These are phyloP conservation scores for Beta lomatogona DNA, from an alignment of 179 eudicot species.

Conservation along the genomic window DNA sequence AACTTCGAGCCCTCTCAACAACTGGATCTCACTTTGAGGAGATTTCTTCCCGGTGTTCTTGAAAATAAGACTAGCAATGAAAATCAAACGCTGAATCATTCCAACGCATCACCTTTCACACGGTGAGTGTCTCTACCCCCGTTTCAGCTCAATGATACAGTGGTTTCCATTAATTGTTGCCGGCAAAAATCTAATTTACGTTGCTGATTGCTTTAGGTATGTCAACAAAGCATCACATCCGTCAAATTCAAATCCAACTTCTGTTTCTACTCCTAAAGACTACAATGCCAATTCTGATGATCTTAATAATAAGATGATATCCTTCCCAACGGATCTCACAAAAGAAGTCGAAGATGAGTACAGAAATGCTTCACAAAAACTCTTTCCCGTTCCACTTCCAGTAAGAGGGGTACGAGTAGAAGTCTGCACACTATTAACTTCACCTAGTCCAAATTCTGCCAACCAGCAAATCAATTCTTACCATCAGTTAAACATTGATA, in stretches of 20 bases:
- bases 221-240: conserved; percentile 45
- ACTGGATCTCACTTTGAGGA: conserved; percentile 51
- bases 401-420: conserved; percentile 47
- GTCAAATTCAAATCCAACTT: conserved; percentile 37
- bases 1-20: conserved; percentile 29
- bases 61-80: conserved; percentile 28
- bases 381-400: conserved; percentile 50
- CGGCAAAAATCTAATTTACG: background rate
- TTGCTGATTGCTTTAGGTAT: conserved; percentile 53
- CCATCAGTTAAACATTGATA: conserved; percentile 39
- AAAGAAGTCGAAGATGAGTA: conserved; percentile 39
- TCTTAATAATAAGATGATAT: conserved; percentile 33
- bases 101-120: conserved; percentile 53
- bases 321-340: conserved; percentile 30
- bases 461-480: conserved; percentile 40
- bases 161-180: no score
- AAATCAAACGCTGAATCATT: conserved; percentile 37
- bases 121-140: conserved; percentile 33
- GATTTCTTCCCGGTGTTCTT: conserved; percentile 23
- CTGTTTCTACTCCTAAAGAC: conserved; percentile 37
- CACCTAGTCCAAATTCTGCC: conserved; percentile 47
- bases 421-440: conserved; percentile 37
- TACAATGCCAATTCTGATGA: conserved; percentile 33
- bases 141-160: background rate
- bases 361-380: conserved; percentile 39